Base-by-base conservation (phyloP, 2,329 filamentous ascomycete species). In the Calonectria fujianensis region DNA sequence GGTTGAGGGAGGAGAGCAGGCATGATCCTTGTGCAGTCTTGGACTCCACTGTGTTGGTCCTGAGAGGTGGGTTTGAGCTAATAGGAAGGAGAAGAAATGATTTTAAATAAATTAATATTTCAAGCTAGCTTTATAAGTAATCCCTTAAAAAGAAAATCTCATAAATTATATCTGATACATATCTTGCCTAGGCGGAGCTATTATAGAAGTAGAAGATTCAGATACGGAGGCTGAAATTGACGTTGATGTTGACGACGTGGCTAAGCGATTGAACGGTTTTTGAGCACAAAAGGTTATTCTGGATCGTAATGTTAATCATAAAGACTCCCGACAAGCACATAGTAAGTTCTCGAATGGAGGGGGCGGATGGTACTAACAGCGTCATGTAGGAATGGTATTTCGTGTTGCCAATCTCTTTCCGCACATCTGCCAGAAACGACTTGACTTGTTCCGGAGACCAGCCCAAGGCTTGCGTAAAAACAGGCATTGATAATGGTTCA, bases 341-440 rank as follows among this genome's bases (percentile, higher is more conserved):
- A 14, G 45, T 32, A 67, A 72, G 45, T 69, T 45, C 66, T 70
- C 67, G 20, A 48, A 70, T 70, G 24, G 65, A 70, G 51, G 50
- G 51, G 54, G 11, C 4, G n/a, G 18, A 48, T 65, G 0, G 45
- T 59, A 76, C 78, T 77, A 37, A 80, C 78, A 80, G 69, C 20
- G 78, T 80, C 78, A 80, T 80, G 65, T 76, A 80, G 24, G 78
- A 80, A 68, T 80, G 78, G 37, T 80, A 80, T 64, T 78, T 48
- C 27, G 70, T 80, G 39, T 80, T 76, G 16, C 45, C 69, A 75
- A 80, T 73, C 61, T 80, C 78, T 63, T 57, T 74, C 65, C 72
- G 70, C 54, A 80, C 78, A n/a, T 80, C 75, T 5, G 1, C 35
- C 39, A 80, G 52, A 70, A 80, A 74, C 32, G 57, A 41, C 39